A percentile compares a stretch with the other conserved stretches of the same genome.
These are phyloP conservation scores for Cystoisospora suis DNA, from an alignment of 169 alveolate species.

Conservation along the genomic window DNA sequence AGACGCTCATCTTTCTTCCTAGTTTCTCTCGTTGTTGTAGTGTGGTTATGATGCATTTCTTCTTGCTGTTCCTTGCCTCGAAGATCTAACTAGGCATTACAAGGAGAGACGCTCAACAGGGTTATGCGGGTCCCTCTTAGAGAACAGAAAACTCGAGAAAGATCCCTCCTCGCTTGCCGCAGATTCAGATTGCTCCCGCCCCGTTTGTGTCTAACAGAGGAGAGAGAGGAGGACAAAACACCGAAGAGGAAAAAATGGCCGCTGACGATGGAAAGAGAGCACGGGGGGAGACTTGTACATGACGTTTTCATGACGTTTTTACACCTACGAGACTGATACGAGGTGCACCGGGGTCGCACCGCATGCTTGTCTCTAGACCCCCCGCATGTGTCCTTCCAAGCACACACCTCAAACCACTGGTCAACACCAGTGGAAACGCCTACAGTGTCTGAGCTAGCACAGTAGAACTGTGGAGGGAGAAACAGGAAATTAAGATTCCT, in stretches of 20 bases:
- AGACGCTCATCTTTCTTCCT: too few species aligned
- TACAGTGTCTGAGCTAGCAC: neutral
- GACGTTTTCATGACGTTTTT: neutral
- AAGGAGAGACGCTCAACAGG: too few species aligned
- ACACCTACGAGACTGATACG: neutral
- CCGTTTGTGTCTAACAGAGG: neutral
- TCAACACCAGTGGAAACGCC: neutral
- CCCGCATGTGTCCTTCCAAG: neutral
- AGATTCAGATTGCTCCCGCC: too few species aligned
- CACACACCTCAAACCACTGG: neutral
- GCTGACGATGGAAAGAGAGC: too few species aligned
- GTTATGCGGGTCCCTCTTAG: too few species aligned
- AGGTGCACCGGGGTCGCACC: neutral
- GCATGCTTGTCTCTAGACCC: neutral
- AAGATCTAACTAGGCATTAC: too few species aligned
- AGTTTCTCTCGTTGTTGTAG: too few species aligned
- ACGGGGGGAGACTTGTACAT: neutral
- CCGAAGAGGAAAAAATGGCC: too few species aligned
- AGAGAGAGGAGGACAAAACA: neutral
- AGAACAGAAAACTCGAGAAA: too few species aligned
- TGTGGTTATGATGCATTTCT: too few species aligned
- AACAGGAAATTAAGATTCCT: neutral
- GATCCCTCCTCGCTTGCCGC: too few species aligned
- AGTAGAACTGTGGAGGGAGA: neutral
- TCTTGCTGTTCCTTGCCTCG: too few species aligned